Conservation (phyloP, 768 basidiomycete genomes). For the Suillus weaverae region DNA sequence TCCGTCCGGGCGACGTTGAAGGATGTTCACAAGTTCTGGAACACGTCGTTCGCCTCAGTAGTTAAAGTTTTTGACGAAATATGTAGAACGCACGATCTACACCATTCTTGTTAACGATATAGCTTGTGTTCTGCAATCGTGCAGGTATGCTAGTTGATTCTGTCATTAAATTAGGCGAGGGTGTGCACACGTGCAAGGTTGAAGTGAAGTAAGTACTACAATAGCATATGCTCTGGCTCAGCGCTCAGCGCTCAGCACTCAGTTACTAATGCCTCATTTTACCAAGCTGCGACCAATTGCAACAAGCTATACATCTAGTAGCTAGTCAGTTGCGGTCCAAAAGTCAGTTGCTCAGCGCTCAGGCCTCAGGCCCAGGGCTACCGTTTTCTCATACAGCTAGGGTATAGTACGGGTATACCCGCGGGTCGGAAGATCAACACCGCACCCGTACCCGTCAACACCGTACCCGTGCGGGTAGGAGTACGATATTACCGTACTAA, state of each 20-base stretch:
- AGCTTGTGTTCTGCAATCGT: conserved; percentile 9
- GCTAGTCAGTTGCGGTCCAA: not conserved
- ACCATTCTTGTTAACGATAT: conserved; percentile 34
- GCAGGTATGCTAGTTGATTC: conserved; percentile 12
- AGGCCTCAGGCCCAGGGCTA: too few species aligned
- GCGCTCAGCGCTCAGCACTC: too few species aligned
- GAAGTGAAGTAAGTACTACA: not conserved
- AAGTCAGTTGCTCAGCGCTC: not conserved
- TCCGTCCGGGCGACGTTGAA: conserved; percentile 47
- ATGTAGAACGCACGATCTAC: conserved; percentile 35
- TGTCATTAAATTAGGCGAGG: conserved; percentile 17
- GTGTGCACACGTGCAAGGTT: not conserved
- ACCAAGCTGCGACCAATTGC: not conserved
- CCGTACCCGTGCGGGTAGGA: too few species aligned
- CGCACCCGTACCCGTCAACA: too few species aligned
- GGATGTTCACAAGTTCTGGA: conserved; percentile 49
- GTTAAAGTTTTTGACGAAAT: conserved; percentile 11
- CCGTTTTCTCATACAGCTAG: not conserved
- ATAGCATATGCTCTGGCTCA: not conserved
- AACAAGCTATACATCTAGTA: not conserved
- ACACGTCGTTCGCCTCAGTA: conserved; percentile 5
- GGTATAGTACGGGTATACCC: too few species aligned
- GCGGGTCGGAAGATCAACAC: too few species aligned
- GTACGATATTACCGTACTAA: too few species aligned
- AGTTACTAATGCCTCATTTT: not conserved